Evolutionary conservation across 148 eudicot genomes (phyloP), one percentile per base, ranked within the genome.

Genomic region (Dianthus caryophyllus): DNA sequence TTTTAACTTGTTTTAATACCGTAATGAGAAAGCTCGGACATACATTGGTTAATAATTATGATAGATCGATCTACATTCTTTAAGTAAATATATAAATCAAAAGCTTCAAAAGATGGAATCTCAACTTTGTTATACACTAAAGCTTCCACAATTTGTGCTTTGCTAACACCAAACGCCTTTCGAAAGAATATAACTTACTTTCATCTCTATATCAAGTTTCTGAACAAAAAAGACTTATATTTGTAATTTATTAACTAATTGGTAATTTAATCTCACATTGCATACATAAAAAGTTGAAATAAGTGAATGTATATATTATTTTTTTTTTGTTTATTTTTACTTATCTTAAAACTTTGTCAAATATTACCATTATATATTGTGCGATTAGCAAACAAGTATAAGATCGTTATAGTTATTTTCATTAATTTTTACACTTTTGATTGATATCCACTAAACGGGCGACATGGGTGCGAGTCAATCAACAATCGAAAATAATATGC

Each of bases 131-230:
- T 9, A 1, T 41, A 41, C 44, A 4, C 44, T 41, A 41, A 41
- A 41, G 38, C 44, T 41, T 41, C 11, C 44, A 41, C 10, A 41
- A 41, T 62, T 30, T 33, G 53, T 66, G n/a, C 31, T 66, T 66
- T 38, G 20, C 70, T 36, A 7, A 12, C 49, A 41, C 1, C 50
- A n/a, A 17, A 55, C 62, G 5, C 1, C 18, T 39, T 54, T 39
- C 17, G 27, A 54, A 67, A 43, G 62, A 55, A 67, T 67, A 41
- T 67, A 67, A 33, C 24, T 54, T 5, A 18, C 62, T 38, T 33
- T 43, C 21, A 22, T 67, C 15, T 25, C 1, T 44, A 44, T 9
- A 44, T 16, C 52, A 63, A 15, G 33, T 46, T 63, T 14, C 22
- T 33, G 33, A 63, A 20, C 38, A 30, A 58, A 0, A 27, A 2